Evolutionary conservation across 139 green algal species (phyloP), one percentile per base, ranked within the genome.

Genomic region (Chlorella ohadii): DNA sequence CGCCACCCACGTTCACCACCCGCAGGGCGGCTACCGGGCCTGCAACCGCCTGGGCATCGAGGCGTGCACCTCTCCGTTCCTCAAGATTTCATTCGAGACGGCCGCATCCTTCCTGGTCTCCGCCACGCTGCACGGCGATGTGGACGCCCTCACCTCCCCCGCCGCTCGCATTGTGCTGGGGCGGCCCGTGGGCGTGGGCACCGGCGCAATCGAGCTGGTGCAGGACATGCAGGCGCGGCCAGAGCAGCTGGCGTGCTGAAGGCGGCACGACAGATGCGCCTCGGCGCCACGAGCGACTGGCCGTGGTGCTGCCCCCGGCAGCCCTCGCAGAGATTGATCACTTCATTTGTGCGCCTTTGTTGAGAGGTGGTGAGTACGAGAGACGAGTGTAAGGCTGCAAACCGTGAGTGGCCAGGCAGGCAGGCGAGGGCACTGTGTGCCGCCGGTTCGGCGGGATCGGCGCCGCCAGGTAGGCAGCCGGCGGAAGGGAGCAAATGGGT

Each of bases 71-170:
- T 98, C 93, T 25, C 96, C 97, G 22, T 93, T 98, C 70, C 92
- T 98, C 19, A 98, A 98, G 92, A 99, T 99, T 91, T 95, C 84
- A 51, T 99, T 99, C 88, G 97, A 99, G 91, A 99, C 97, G 38
- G 96, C 97, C 3, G 92, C 95, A 1, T 82, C 95, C 34, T 99
- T 99, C 87, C 85, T 99, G 34, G 94, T 91, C 20, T 93, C 98
- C 66, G 96, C 97, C 12, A 96, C 95, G 2, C 87, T 99, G 74
- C 83, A 88, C 11, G 95, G 96, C 31, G 78, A 89, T 1, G 73
- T 84, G 13, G 96, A 98, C 83, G 83, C 88, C 72, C 87, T 98
- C 15, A 89, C 85, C 20, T 94, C 92, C 0, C 93, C 95, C 2
- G 91, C 94, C 20, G 89, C 96, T 0, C 87, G 94, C 39, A 90